These are phyloP conservation scores for Hibiscus syriacus DNA, from an alignment of 345 rosid species.

Conservation along the genomic window DNA sequence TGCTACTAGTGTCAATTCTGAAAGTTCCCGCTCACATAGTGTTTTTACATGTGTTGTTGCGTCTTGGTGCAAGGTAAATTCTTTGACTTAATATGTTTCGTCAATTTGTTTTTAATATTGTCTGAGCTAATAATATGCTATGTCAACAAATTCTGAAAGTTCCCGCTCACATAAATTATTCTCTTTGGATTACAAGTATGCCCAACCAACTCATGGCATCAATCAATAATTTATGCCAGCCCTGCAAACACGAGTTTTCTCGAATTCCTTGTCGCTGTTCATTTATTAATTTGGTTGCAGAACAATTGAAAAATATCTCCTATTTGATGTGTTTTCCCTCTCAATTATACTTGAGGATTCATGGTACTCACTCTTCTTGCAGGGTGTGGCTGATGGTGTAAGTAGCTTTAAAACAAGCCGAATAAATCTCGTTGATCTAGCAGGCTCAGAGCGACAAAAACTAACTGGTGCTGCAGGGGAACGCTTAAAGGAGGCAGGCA, in stretches of 20 bases:
- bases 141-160: too few species aligned
- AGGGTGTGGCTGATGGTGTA: conserved; percentile 79
- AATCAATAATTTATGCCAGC: background rate
- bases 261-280: background rate
- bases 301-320: background rate
- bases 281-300: background rate
- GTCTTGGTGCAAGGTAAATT: conserved; percentile 88
- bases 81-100: background rate
- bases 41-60: conserved; percentile 96
- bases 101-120: background rate
- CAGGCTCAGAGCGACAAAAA: conserved; percentile 98
- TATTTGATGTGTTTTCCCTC: conserved; percentile 8
- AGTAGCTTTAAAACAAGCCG: conserved; percentile 93
- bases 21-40: conserved; percentile 97
- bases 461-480: conserved; percentile 96
- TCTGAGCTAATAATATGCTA: background rate
- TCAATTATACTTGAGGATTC: conserved; percentile 8
- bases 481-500: conserved; percentile 95
- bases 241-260: background rate
- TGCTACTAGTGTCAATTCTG: conserved; percentile 92
- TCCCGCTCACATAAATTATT: too few species aligned
- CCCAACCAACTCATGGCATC: background rate
- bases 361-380: conserved; percentile 17
- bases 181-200: background rate
- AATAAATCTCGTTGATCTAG: conserved; percentile 97